Conservation (phyloP, 2,329 filamentous ascomycete species). For the Monosporascus sp. region DNA sequence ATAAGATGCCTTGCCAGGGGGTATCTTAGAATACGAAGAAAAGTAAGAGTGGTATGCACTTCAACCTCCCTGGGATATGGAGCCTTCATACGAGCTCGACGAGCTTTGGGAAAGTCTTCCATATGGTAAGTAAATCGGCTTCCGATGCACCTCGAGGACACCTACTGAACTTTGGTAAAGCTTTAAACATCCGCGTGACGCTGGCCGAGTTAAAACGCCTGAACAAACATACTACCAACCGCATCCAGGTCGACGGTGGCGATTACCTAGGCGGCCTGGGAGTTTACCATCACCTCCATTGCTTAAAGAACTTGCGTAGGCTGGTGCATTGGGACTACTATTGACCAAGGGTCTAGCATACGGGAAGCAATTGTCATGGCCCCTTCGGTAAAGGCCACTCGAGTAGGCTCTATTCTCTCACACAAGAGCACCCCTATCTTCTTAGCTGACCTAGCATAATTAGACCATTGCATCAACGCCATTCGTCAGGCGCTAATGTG, state of each 20-base stretch:
- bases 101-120: conserved; percentile 9
- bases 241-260: conserved; percentile 12
- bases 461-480: conserved; percentile 14
- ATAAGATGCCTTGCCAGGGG: conserved; percentile 3
- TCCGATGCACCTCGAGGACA: too few relatives aligned
- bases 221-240: conserved; percentile 9
- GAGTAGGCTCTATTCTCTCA: not conserved
- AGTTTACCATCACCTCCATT: conserved; percentile 13
- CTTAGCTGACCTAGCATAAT: not conserved
- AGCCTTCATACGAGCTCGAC: conserved; percentile 11
- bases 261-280: conserved; percentile 10
- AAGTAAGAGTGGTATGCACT: conserved; percentile 8
- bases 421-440: not conserved
- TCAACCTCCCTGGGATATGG: conserved; percentile 11
- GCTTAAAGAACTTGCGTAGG: conserved; percentile 9
- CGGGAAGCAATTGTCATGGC: not conserved
- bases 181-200: conserved; percentile 9
- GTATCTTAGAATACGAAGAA: conserved; percentile 11
- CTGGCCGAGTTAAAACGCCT: conserved; percentile 2
- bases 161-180: not conserved
- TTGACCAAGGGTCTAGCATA: conserved; percentile 1
- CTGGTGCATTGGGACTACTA: conserved; percentile 12
- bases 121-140: conserved; percentile 9
- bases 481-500: conserved; percentile 13
- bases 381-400: conserved; percentile 8